phyloP scores from a whole-genome alignment of 2,329 filamentous ascomycete genomes.

The Beauveria caledonica region DNA sequence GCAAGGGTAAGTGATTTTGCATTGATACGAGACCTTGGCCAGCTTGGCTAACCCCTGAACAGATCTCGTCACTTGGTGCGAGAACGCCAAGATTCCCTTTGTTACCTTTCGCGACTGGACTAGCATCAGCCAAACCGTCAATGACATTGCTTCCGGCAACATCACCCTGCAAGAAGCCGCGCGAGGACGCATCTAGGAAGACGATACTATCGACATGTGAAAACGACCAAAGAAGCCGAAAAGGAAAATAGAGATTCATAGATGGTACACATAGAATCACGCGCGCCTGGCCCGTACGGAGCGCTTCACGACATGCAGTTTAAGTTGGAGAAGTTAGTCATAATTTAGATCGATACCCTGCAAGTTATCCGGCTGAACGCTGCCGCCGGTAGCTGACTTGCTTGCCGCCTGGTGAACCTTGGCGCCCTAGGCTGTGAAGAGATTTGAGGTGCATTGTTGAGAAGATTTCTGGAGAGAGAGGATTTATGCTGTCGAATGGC shows the following conservation, averaged over 20 bases:
- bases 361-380: background rate
- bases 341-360: background rate
- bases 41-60: background rate
- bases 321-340: background rate
- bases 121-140: slow-evolving; percentile 66
- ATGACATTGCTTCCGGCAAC: slow-evolving; percentile 68
- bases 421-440: no score
- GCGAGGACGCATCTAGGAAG: slow-evolving; percentile 30
- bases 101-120: slow-evolving; percentile 81
- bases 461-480: no score
- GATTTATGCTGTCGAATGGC: no score
- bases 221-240: background rate
- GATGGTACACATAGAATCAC: background rate
- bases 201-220: background rate
- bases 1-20: slow-evolving; percentile 52
- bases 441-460: no score
- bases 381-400: background rate
- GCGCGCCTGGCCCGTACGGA: background rate
- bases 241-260: background rate
- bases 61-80: slow-evolving; percentile 85
- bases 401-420: background rate
- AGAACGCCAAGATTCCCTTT: slow-evolving; percentile 76
- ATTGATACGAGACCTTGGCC: no score
- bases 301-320: background rate
- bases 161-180: slow-evolving; percentile 64